Evolutionary conservation across 768 basidiomycete genomes (phyloP).

Genomic region (Lanmaoa rubissima): DNA sequence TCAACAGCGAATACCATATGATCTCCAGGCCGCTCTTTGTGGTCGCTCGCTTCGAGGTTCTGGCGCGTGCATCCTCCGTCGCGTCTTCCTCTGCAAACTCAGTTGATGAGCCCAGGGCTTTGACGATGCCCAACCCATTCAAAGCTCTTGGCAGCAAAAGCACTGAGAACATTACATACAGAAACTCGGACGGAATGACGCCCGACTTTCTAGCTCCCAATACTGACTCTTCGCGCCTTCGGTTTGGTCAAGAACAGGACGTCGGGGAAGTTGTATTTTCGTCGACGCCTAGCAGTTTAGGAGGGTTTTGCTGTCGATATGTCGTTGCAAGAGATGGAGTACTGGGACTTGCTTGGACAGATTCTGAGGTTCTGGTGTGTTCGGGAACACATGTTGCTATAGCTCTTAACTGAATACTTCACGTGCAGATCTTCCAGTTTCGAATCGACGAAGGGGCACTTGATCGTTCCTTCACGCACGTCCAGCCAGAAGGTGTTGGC

Average conservation of each 20-base stretch:
- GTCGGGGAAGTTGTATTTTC: slow-evolving; percentile 16
- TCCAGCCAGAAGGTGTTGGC: slow-evolving; percentile 21
- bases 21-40: slow-evolving; percentile 41
- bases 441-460: not conserved
- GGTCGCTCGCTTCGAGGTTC: slow-evolving; percentile 21
- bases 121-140: slow-evolving; percentile 65
- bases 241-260: slow-evolving; percentile 26
- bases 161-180: slow-evolving; percentile 40
- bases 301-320: slow-evolving; percentile 23
- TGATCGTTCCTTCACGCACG: slow-evolving; percentile 3
- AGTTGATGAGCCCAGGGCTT: slow-evolving; percentile 24
- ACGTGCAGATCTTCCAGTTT: slow-evolving; percentile 22
- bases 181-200: slow-evolving; percentile 18
- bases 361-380: slow-evolving; percentile 32
- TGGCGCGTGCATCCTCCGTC: slow-evolving; percentile 11
- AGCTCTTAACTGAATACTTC: not conserved
- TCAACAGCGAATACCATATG: slow-evolving; percentile 45
- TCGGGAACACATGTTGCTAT: not conserved
- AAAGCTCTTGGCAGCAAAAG: slow-evolving; percentile 52
- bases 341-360: slow-evolving; percentile 48
- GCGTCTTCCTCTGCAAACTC: slow-evolving; percentile 21
- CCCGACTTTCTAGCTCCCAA: slow-evolving; percentile 22
- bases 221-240: slow-evolving; percentile 20
- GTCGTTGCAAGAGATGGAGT: slow-evolving; percentile 27
- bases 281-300: slow-evolving; percentile 7